Evolutionary conservation across 352 stramenopile species (phyloP).

Genomic region (Elongisporangium prolatum): DNA sequence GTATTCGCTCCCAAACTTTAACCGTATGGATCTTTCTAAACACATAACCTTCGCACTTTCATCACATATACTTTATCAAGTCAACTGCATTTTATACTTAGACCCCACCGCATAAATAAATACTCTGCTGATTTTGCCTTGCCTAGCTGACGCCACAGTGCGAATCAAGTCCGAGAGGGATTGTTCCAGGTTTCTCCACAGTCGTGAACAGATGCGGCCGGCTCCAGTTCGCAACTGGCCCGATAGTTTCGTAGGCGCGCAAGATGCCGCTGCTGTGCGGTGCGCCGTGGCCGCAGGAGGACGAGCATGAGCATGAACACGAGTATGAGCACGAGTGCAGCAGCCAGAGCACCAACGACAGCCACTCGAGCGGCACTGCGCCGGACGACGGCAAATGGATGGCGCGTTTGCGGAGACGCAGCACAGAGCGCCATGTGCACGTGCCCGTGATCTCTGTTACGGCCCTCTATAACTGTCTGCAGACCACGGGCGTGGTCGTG

Average conservation of each 20-base stretch:
- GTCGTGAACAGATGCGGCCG: not conserved
- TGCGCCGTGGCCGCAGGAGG: slow-evolving; percentile 3
- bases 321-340: slow-evolving; percentile 16
- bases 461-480: slow-evolving; percentile 69
- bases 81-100: not conserved
- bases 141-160: not conserved
- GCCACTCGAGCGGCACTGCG: slow-evolving; percentile 17
- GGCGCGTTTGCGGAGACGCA: slow-evolving; percentile 17
- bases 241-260: not conserved
- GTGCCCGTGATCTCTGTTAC: slow-evolving; percentile 58
- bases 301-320: slow-evolving; percentile 7
- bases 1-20: not conserved
- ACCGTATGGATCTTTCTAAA: not conserved
- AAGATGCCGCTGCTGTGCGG: slow-evolving; percentile 1
- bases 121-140: not conserved
- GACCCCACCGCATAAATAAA: not conserved
- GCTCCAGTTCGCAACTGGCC: not conserved
- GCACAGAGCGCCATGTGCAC: slow-evolving; percentile 17
- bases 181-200: not conserved
- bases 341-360: slow-evolving; percentile 17
- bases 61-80: not conserved
- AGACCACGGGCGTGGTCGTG: slow-evolving; percentile 62
- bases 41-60: not conserved
- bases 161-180: not conserved
- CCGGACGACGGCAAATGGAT: slow-evolving; percentile 6